phyloP scores from a whole-genome alignment of 371 early-diverging fungal species.

The Mucor indicus region DNA sequence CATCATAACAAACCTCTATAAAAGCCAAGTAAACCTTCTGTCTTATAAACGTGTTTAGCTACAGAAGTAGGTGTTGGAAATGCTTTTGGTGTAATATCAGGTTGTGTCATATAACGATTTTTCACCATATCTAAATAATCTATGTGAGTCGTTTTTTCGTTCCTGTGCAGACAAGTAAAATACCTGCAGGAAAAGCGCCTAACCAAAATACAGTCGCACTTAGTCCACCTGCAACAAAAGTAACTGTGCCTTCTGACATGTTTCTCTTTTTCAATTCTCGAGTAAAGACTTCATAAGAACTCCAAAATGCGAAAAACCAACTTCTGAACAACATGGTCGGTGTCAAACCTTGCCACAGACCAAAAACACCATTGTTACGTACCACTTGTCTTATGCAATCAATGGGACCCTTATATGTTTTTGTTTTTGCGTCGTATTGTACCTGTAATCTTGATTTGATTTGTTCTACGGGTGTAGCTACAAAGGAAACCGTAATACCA shows the following conservation, averaged over 20 bases:
- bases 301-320: conserved; percentile 91
- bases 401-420: conserved; percentile 79
- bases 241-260: conserved; percentile 57
- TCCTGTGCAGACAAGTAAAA: neutral
- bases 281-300: conserved; percentile 73
- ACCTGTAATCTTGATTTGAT: conserved; percentile 84
- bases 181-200: conserved; percentile 81
- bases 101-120: conserved; percentile 91
- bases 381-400: conserved; percentile 81
- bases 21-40: conserved; percentile 72
- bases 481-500: conserved; percentile 84
- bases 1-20: conserved; percentile 65
- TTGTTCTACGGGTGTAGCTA: conserved; percentile 91
- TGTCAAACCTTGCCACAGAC: conserved; percentile 80
- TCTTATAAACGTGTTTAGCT: conserved; percentile 51
- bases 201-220: conserved; percentile 91
- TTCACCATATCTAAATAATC: conserved; percentile 73
- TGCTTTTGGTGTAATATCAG: conserved; percentile 62
- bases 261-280: conserved; percentile 40
- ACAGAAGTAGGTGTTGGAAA: conserved; percentile 60
- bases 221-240: conserved; percentile 87
- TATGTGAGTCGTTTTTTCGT: neutral
- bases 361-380: conserved; percentile 73
- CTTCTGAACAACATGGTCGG: conserved; percentile 82
- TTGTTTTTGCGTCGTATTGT: conserved; percentile 78